Evolutionary conservation across 208 protist genomes (phyloP).

Genomic region (Kentomonas sorsogonicus): DNA sequence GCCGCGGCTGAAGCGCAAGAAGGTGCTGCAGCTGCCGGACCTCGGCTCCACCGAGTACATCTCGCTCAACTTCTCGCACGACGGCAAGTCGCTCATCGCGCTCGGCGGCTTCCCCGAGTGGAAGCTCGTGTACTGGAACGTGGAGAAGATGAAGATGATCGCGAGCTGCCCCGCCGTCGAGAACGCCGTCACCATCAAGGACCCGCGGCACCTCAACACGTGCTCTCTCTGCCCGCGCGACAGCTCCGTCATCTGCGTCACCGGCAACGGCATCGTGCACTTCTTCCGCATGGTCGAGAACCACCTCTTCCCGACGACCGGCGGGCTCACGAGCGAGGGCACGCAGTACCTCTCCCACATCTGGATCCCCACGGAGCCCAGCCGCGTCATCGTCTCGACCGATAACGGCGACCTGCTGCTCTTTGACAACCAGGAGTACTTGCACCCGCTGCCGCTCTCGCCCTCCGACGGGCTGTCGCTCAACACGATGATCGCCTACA

Average conservation of each 20-base stretch:
- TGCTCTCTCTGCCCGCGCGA: constrained; percentile 91
- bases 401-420: constrained; percentile 92
- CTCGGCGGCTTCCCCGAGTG: constrained; percentile 91
- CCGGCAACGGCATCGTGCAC: constrained; percentile 83
- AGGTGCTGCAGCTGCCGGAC: constrained; percentile 77
- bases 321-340: constrained; percentile 59
- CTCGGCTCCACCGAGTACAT: constrained; percentile 82
- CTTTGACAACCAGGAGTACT: constrained; percentile 88
- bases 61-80: constrained; percentile 88
- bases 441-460: constrained; percentile 76
- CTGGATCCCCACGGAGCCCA: constrained; percentile 87
- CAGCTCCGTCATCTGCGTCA: constrained; percentile 85
- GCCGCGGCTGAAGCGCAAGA: constrained; percentile 80
- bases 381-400: constrained; percentile 89
- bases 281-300: constrained; percentile 85
- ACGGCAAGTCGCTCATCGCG: constrained; percentile 81
- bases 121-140: constrained; percentile 91
- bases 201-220: constrained; percentile 72
- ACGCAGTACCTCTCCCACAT: constrained; percentile 91
- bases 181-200: constrained; percentile 32
- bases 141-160: constrained; percentile 86
- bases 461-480: constrained; percentile 89
- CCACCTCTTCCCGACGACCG: constrained; percentile 49
- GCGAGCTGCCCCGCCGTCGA: constrained; percentile 52
- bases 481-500: constrained; percentile 75